Percentiles rank a stretch among this genome's conserved stretches.
Evolutionary conservation across 2,329 filamentous ascomycete species (phyloP).

Genomic region (Pseudogymnoascus sp.): DNA sequence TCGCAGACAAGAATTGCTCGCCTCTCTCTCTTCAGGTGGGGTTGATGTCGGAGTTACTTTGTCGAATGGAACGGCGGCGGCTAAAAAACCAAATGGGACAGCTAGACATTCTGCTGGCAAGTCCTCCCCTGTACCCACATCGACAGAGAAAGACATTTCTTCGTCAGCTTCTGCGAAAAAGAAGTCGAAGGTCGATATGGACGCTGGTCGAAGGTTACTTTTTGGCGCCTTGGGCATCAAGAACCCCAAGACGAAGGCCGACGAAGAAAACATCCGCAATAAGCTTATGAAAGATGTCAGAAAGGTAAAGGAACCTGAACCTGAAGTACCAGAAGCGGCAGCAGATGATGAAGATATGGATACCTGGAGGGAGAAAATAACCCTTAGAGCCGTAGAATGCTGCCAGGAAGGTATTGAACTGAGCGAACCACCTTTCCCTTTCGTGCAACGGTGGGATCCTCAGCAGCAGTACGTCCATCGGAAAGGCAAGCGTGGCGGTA

Average conservation of each 20-base stretch:
- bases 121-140: neutral
- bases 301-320: constrained; percentile 17
- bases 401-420: constrained; percentile 59
- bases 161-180: neutral
- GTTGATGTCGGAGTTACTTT: constrained; percentile 38
- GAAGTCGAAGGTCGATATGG: neutral
- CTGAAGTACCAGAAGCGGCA: constrained; percentile 14
- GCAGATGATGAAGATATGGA: constrained; percentile 35
- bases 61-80: neutral
- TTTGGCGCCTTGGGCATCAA: constrained; percentile 66
- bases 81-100: neutral
- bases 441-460: constrained; percentile 80
- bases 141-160: neutral
- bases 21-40: constrained; percentile 42
- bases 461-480: constrained; percentile 50
- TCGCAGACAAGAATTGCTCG: constrained; percentile 42
- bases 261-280: constrained; percentile 54
- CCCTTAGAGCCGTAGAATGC: constrained; percentile 76
- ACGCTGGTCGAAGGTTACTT: constrained; percentile 46
- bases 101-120: neutral
- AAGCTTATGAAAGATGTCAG: constrained; percentile 49
- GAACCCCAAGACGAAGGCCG: constrained; percentile 58
- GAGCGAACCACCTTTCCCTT: constrained; percentile 77
- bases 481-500: constrained; percentile 35
- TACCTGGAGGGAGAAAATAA: constrained; percentile 67